Conservation (phyloP, 805 yeast genomes). For the Zygosaccharomyces gambellarensis region DNA sequence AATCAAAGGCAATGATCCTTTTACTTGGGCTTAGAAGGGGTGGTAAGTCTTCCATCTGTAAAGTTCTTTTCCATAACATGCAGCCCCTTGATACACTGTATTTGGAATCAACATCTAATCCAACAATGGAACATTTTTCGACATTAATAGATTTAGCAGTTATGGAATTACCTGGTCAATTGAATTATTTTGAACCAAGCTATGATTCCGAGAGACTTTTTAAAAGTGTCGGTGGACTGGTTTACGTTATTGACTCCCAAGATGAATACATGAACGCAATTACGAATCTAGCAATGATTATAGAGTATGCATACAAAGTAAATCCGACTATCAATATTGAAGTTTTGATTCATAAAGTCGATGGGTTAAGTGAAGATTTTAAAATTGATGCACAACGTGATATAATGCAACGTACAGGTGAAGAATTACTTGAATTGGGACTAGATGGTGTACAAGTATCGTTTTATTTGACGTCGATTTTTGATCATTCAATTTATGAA, state of each 20-base stretch:
- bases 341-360: slow-evolving; percentile 91
- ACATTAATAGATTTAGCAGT: slow-evolving; percentile 83
- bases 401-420: slow-evolving; percentile 92
- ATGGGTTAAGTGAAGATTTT: slow-evolving; percentile 90
- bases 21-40: slow-evolving; percentile 86
- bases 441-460: slow-evolving; percentile 87
- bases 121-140: slow-evolving; percentile 76
- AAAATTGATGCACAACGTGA: slow-evolving; percentile 93
- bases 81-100: slow-evolving; percentile 91
- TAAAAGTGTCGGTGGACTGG: slow-evolving; percentile 79
- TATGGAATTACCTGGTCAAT: slow-evolving; percentile 93
- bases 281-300: slow-evolving; percentile 80
- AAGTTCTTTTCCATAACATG: slow-evolving; percentile 94
- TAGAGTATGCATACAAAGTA: slow-evolving; percentile 78
- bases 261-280: slow-evolving; percentile 92
- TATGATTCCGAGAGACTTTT: slow-evolving; percentile 76
- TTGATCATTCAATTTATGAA: slow-evolving; percentile 93
- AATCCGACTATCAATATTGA: slow-evolving; percentile 86
- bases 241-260: slow-evolving; percentile 91
- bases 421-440: slow-evolving; percentile 84
- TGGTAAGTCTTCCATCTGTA: slow-evolving; percentile 93
- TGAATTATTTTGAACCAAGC: slow-evolving; percentile 81
- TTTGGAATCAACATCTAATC: slow-evolving; percentile 83
- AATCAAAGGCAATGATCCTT: slow-evolving; percentile 72
- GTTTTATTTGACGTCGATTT: slow-evolving; percentile 87